Percentiles rank a stretch among this genome's conserved stretches.
phyloP scores from a whole-genome alignment of 2,329 filamentous ascomycete genomes.

The Aspergillus latus region DNA sequence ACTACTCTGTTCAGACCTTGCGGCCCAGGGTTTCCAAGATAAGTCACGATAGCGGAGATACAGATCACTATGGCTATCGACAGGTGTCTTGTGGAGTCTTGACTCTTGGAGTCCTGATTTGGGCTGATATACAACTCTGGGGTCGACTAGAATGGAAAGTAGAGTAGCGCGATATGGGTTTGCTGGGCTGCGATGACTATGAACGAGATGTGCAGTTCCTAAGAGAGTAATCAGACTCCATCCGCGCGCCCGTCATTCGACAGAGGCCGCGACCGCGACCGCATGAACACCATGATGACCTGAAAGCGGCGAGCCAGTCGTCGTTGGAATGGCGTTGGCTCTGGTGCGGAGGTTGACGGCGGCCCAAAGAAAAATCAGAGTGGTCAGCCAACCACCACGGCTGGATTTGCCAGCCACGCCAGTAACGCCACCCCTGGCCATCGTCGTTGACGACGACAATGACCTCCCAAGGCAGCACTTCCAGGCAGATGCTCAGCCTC shows the following conservation, averaged over 20 bases:
- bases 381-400: conserved; percentile 20
- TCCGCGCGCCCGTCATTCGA: conserved; percentile 7
- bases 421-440: conserved; percentile 16
- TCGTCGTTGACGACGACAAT: not conserved
- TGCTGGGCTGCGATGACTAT: not conserved
- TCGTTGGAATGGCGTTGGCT: not conserved
- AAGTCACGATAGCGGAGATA: no score
- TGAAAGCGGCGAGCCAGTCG: conserved; percentile 7
- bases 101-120: not conserved
- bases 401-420: conserved; percentile 22
- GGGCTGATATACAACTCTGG: not conserved
- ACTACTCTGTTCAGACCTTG: no score
- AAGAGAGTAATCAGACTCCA: conserved; percentile 9
- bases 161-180: conserved; percentile 3
- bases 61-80: not conserved
- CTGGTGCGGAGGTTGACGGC: not conserved
- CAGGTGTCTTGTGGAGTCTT: not conserved
- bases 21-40: no score
- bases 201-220: conserved; percentile 4
- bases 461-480: conserved; percentile 4
- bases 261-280: not conserved
- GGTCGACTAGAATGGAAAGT: conserved; percentile 4
- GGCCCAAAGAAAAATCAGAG: conserved; percentile 14
- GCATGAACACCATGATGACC: conserved; percentile 10
- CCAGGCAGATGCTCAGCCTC: conserved; percentile 4